Evolutionary conservation across 192 early-diverging fungal genomes (phyloP).

Genomic region (Coemansia sp.): DNA sequence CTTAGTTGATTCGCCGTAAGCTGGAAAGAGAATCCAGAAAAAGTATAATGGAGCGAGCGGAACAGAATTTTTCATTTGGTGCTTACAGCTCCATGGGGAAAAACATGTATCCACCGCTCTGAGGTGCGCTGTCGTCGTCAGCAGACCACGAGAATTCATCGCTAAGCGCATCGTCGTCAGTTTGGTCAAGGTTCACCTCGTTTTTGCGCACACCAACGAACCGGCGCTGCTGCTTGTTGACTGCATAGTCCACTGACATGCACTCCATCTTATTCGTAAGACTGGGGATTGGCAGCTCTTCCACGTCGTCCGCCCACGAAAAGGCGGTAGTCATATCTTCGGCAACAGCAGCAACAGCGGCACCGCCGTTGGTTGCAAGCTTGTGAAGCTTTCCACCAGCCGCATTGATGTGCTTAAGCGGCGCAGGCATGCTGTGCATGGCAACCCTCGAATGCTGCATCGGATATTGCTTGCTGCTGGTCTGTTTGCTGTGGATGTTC

Average conservation of each 20-base stretch:
- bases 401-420: constrained; percentile 18
- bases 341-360: not conserved
- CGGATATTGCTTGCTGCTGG: not conserved
- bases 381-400: not conserved
- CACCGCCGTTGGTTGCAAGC: constrained; percentile 13
- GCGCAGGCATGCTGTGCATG: constrained; percentile 42
- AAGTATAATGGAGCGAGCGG: not conserved
- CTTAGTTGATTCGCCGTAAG: not conserved
- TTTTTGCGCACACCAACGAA: constrained; percentile 1
- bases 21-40: not conserved
- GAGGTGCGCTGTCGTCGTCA: constrained; percentile 23
- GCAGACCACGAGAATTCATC: constrained; percentile 46
- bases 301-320: constrained; percentile 56
- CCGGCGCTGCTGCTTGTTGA: constrained; percentile 8
- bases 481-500: not conserved
- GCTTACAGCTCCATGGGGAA: constrained; percentile 2
- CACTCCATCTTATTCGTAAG: constrained; percentile 13
- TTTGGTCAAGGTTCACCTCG: constrained; percentile 7
- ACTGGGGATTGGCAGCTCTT: constrained; percentile 52
- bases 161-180: constrained; percentile 41
- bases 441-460: constrained; percentile 10
- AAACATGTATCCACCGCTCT: constrained; percentile 1
- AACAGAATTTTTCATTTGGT: not conserved
- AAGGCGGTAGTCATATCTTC: constrained; percentile 19
- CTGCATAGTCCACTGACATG: constrained; percentile 6